These are phyloP conservation scores for Pyrrhoderma lamaoense DNA, from an alignment of 1,284 basidiomycete genomes.

Conservation along the genomic window DNA sequence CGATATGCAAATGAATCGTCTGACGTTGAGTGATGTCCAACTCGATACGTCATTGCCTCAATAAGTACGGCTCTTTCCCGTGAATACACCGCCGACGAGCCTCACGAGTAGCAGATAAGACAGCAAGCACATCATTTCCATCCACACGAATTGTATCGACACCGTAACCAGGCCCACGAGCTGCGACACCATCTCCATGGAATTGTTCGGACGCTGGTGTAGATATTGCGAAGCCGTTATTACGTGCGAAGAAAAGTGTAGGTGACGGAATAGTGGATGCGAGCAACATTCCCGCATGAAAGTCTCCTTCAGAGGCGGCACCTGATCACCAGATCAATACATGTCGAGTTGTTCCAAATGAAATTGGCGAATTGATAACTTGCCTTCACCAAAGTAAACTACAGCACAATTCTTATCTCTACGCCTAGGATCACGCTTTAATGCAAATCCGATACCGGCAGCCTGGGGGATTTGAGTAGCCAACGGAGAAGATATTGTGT, in stretches of 20 bases:
- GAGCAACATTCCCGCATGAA: conserved; percentile 71
- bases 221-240: conserved; percentile 92
- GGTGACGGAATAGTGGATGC: conserved; percentile 72
- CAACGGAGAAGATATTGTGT: conserved; percentile 91
- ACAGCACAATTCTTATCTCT: conserved; percentile 74
- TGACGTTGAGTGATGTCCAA: conserved; percentile 93
- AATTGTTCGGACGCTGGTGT: conserved; percentile 89
- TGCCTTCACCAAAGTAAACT: conserved; percentile 81
- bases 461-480: conserved; percentile 96
- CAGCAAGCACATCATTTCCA: conserved; percentile 89
- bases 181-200: conserved; percentile 88
- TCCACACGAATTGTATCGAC: conserved; percentile 88
- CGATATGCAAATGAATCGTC: conserved; percentile 93
- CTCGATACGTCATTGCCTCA: conserved; percentile 91
- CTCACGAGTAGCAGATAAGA: conserved; percentile 74
- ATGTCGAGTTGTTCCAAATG: not conserved
- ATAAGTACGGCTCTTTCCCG: conserved; percentile 77
- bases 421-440: conserved; percentile 72
- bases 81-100: conserved; percentile 73
- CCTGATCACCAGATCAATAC: conserved; percentile 34
- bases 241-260: conserved; percentile 70
- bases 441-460: conserved; percentile 86
- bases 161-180: conserved; percentile 87
- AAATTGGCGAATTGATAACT: not conserved
- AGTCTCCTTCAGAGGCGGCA: conserved; percentile 73